A percentile compares a stretch with the other conserved stretches of the same genome.
phyloP scores from a whole-genome alignment of 345 rosid genomes.

The Combretum micranthum region DNA sequence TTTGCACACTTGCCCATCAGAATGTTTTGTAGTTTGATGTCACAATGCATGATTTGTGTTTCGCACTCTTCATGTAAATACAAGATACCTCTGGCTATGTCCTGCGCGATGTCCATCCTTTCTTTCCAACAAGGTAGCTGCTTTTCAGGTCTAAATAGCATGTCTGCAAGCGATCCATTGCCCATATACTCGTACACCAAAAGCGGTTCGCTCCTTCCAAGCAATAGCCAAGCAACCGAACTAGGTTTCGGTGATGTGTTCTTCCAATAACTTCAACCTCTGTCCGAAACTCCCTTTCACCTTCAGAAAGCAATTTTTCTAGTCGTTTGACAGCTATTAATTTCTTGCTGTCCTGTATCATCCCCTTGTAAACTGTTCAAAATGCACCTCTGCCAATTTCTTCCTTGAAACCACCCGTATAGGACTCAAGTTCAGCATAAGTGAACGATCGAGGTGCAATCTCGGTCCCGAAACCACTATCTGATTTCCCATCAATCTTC shows the following conservation, averaged over 20 bases:
- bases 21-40: slow-evolving; percentile 16
- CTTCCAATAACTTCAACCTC: slow-evolving; percentile 14
- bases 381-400: slow-evolving; percentile 13
- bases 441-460: too few species aligned
- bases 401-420: slow-evolving; percentile 14
- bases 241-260: slow-evolving; percentile 16
- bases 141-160: neutral
- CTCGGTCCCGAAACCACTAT: too few species aligned
- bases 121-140: slow-evolving; percentile 1
- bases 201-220: too few species aligned
- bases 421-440: too few species aligned
- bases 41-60: slow-evolving; percentile 17
- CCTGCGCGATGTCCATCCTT: slow-evolving; percentile 7
- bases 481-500: too few species aligned
- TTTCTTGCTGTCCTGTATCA: neutral
- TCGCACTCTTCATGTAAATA: slow-evolving; percentile 14
- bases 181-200: too few species aligned
- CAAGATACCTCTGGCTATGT: slow-evolving; percentile 12
- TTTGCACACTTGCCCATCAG: slow-evolving; percentile 13
- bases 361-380: slow-evolving; percentile 13
- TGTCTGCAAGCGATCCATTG: too few species aligned
- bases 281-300: slow-evolving; percentile 14
- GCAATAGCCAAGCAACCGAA: slow-evolving; percentile 6
- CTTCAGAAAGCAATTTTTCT: neutral
- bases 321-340: slow-evolving; percentile 15